These are phyloP conservation scores for Phanerodontia chrysosporium DNA, from an alignment of 768 basidiomycete species.

Conservation along the genomic window DNA sequence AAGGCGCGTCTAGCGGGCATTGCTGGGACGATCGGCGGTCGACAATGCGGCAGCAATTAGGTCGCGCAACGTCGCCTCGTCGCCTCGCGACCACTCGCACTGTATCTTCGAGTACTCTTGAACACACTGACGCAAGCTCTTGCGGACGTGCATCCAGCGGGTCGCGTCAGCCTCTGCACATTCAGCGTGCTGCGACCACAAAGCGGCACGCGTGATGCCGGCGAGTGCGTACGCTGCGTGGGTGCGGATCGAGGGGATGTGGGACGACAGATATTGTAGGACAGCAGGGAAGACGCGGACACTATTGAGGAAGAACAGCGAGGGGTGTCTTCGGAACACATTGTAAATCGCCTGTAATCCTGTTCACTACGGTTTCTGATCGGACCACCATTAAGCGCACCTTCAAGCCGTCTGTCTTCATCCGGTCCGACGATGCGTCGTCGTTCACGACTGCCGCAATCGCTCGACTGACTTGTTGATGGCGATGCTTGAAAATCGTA, in stretches of 20 bases:
- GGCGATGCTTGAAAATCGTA: too few species aligned
- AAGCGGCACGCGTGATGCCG: not conserved
- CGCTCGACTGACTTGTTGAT: too few species aligned
- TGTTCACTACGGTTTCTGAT: not conserved
- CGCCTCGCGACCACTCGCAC: not conserved
- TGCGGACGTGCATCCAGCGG: not conserved
- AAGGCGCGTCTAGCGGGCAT: not conserved
- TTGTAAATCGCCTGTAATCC: conserved; percentile 4
- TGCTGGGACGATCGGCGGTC: not conserved
- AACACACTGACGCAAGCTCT: not conserved
- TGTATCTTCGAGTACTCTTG: not conserved
- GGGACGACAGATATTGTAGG: not conserved
- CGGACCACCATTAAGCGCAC: not conserved
- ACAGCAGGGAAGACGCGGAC: not conserved
- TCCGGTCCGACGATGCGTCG: not conserved
- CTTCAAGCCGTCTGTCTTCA: not conserved
- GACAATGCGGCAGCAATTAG: not conserved
- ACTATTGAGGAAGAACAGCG: not conserved
- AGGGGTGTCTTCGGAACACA: conserved; percentile 7
- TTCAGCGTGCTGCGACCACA: not conserved
- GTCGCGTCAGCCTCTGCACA: not conserved
- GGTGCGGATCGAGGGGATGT: not conserved
- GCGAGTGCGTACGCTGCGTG: conserved; percentile 4
- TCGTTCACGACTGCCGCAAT: not conserved
- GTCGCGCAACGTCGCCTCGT: not conserved